Evolutionary conservation across 768 basidiomycete genomes (phyloP).

Genomic region (Crucibulum laeve): DNA sequence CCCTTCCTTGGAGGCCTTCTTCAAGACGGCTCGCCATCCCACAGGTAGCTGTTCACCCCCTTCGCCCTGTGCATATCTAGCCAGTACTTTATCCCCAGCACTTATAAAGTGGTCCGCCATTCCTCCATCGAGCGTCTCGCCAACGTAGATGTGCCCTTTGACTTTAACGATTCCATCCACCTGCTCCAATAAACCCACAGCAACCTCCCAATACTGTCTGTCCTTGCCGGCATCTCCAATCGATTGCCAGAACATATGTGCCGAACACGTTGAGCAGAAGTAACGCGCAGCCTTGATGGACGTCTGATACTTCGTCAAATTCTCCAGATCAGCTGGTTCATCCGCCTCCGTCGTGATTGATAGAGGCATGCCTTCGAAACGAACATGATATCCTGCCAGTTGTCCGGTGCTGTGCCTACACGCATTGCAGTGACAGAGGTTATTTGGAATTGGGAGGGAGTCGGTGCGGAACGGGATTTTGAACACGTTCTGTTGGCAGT

Average conservation of each 20-base stretch:
- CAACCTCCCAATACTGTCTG: slow-evolving; percentile 23
- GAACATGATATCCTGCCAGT: slow-evolving; percentile 11
- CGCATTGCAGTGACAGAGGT: slow-evolving; percentile 23
- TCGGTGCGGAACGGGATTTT: slow-evolving; percentile 13
- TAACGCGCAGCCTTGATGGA: slow-evolving; percentile 16
- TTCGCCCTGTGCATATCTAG: slow-evolving; percentile 10
- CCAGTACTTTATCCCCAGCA: slow-evolving; percentile 13
- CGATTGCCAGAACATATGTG: slow-evolving; percentile 17
- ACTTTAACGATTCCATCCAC: slow-evolving; percentile 18
- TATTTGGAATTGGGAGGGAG: slow-evolving; percentile 13
- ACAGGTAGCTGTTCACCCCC: slow-evolving; percentile 15
- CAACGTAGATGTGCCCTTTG: slow-evolving; percentile 19
- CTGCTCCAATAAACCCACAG: slow-evolving; percentile 19
- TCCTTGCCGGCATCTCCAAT: too few relatives aligned
- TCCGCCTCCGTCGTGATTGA: too few relatives aligned
- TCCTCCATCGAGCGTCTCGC: slow-evolving; percentile 26
- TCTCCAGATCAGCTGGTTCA: slow-evolving; percentile 12
- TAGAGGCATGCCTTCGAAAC: slow-evolving; percentile 6
- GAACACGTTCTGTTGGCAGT: slow-evolving; percentile 19
- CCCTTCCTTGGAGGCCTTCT: too few relatives aligned
- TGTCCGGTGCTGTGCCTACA: slow-evolving; percentile 24
- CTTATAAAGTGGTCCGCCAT: slow-evolving; percentile 20
- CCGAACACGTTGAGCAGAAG: slow-evolving; percentile 23
- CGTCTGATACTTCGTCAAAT: slow-evolving; percentile 17
- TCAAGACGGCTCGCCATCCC: slow-evolving; percentile 14